Evolutionary conservation across 1,284 basidiomycete genomes (phyloP), one percentile per base, ranked within the genome.

Genomic region (Tilletia caries): DNA sequence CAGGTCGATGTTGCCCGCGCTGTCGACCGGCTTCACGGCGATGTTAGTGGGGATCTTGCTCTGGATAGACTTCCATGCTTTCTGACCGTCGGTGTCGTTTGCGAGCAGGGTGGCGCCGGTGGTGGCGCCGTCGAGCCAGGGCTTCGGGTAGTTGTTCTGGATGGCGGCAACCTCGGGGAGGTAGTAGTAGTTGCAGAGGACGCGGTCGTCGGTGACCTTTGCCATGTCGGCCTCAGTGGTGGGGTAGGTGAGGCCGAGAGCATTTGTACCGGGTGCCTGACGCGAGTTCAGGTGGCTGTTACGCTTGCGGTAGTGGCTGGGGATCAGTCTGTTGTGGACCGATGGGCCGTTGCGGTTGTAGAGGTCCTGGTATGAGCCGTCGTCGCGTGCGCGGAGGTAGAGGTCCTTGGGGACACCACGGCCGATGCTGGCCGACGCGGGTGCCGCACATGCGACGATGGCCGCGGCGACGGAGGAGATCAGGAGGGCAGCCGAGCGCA

Each of bases 121-220:
- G 33, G n/a, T 15, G 37, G 37, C 64, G 10, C 23, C 37, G 50
- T 67, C 70, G 27, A 58, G 29, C 77, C 77, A 80, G 8, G 69
- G 71, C 1, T 44, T 62, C 20, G 80, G 80, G 71, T 80, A 77
- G 43, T 71, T 52, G 25, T 62, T 67, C n/a, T 67, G 43, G 60
- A 82, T 68, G 18, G 73, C 71, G 18, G 70, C 67, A 3, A 82
- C 68, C 25, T 76, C 75, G n/a, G 73, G 73, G 12, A 78, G 60
- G 43, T 68, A 50, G 70, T 81, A 81, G 2, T 75, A 52, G 1
- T 74, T 75, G 73, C 80, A 82, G 32, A 76, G 72, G 25, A 73
- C 67, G 52, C 50, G 70, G 20, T 73, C 67, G 50, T 68, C 52
- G 1, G 64, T 69, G 67, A 78, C 73, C 27, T 70, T 48, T 12